Percentiles rank a stretch among this genome's conserved stretches.
These are phyloP conservation scores for Teunomyces kruisii DNA, from an alignment of 805 yeast genomes.

Conservation along the genomic window DNA sequence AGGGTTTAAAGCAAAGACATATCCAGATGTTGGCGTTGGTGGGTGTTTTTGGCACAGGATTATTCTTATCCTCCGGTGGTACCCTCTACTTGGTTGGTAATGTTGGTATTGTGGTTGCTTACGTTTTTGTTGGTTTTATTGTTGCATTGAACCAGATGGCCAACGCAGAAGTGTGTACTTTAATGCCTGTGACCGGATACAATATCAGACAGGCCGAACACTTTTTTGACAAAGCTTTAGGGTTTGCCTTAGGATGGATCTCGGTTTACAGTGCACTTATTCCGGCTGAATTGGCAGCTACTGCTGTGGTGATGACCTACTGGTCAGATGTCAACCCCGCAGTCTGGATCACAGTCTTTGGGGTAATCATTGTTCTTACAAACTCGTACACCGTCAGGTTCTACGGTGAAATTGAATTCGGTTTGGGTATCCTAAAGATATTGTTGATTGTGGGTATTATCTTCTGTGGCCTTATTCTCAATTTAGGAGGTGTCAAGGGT, in stretches of 20 bases:
- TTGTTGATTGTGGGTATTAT: constrained; percentile 20
- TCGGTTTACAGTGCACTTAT: constrained; percentile 31
- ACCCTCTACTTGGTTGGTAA: constrained; percentile 37
- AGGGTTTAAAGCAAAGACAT: constrained; percentile 16
- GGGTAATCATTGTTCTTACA: constrained; percentile 31
- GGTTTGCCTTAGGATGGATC: constrained; percentile 49
- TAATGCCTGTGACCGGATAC: constrained; percentile 39
- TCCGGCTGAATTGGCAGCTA: constrained; percentile 47
- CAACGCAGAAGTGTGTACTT: constrained; percentile 37
- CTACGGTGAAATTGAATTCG: constrained; percentile 31
- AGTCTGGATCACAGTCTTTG: constrained; percentile 44
- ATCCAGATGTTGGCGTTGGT: constrained; percentile 22
- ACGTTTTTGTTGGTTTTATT: constrained; percentile 45
- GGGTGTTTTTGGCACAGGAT: constrained; percentile 47
- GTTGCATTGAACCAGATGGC: constrained; percentile 41
- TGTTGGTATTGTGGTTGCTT: constrained; percentile 51
- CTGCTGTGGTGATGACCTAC: constrained; percentile 45
- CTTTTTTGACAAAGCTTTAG: constrained; percentile 45
- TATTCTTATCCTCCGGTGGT: constrained; percentile 55
- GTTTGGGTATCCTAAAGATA: constrained; percentile 25
- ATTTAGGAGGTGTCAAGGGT: constrained; percentile 8
- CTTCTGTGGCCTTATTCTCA: constrained; percentile 20
- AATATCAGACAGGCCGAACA: constrained; percentile 36
- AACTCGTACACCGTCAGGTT: constrained; percentile 41
- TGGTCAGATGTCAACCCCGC: constrained; percentile 48